These are phyloP conservation scores for Tephrocybe sp. DNA, from an alignment of 768 basidiomycete species.

Conservation along the genomic window DNA sequence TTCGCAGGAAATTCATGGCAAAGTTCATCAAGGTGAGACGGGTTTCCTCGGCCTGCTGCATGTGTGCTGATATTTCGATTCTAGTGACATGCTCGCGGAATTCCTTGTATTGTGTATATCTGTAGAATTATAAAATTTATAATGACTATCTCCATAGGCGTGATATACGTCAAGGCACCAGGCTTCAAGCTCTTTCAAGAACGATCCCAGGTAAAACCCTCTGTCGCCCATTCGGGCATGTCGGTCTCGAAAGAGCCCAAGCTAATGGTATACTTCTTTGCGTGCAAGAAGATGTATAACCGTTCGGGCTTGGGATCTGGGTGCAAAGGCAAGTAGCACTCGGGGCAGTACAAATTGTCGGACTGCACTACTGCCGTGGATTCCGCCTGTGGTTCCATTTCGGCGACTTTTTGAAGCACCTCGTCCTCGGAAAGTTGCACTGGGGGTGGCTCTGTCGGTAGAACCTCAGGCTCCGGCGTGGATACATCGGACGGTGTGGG, in stretches of 20 bases:
- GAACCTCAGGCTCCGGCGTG: slow-evolving; percentile 16
- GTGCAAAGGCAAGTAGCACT: slow-evolving; percentile 90
- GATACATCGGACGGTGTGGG: slow-evolving; percentile 13
- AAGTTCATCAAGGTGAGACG: slow-evolving; percentile 79
- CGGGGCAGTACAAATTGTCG: slow-evolving; percentile 70
- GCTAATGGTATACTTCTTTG: slow-evolving; percentile 77
- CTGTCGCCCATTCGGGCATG: slow-evolving; percentile 85
- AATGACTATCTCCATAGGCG: too few relatives aligned
- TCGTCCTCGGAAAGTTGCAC: slow-evolving; percentile 48
- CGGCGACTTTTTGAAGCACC: slow-evolving; percentile 40
- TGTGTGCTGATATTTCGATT: not conserved
- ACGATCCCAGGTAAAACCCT: slow-evolving; percentile 69
- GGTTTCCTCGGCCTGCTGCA: not conserved
- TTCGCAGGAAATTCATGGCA: slow-evolving; percentile 80
- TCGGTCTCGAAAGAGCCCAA: slow-evolving; percentile 82
- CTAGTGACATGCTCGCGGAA: slow-evolving; percentile 7
- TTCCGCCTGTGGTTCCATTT: slow-evolving; percentile 36
- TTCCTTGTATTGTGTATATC: slow-evolving; percentile 13
- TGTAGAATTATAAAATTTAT: slow-evolving; percentile 10
- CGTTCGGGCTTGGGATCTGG: slow-evolving; percentile 92
- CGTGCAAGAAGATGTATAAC: slow-evolving; percentile 95
- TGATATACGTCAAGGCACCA: too few relatives aligned
- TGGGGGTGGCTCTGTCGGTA: slow-evolving; percentile 17
- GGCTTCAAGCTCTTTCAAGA: slow-evolving; percentile 18
- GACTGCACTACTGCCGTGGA: slow-evolving; percentile 34